Conservation (phyloP, 1,284 basidiomycete genomes). For the Tilletia indica region DNA sequence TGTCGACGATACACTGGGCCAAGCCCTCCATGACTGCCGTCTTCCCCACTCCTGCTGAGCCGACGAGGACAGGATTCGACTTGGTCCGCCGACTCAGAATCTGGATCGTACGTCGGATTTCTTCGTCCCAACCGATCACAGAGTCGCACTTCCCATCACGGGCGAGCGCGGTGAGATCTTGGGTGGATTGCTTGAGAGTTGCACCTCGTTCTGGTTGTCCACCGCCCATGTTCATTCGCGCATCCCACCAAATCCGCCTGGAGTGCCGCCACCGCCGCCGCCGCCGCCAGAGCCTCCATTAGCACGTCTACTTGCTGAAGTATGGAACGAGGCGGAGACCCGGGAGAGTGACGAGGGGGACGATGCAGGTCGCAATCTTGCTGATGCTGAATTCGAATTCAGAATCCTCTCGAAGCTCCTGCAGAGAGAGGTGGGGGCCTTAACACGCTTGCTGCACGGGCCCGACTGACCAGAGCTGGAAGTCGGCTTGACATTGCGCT, state of each 20-base stretch:
- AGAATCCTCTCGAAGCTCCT: too few species aligned
- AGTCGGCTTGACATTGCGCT: too few species aligned
- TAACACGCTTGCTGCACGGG: too few species aligned
- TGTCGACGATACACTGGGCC: slow-evolving; percentile 80
- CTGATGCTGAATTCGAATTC: too few species aligned
- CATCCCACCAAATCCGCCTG: slow-evolving; percentile 31
- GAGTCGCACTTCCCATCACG: slow-evolving; percentile 39
- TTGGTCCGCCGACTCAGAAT: slow-evolving; percentile 58
- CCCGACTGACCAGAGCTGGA: too few species aligned
- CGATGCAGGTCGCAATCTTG: too few species aligned
- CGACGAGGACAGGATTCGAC: slow-evolving; percentile 73
- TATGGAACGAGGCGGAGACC: slow-evolving; percentile 17
- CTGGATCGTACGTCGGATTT: slow-evolving; percentile 85
- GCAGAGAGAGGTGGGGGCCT: too few species aligned
- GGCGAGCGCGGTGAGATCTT: slow-evolving; percentile 37
- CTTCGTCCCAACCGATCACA: slow-evolving; percentile 63
- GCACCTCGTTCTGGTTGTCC: slow-evolving; percentile 28
- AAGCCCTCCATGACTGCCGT: slow-evolving; percentile 86
- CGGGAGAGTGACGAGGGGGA: neutral
- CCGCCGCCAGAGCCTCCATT: neutral
- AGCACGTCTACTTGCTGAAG: slow-evolving; percentile 1
- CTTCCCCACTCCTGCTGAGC: slow-evolving; percentile 55
- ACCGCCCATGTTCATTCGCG: slow-evolving; percentile 29
- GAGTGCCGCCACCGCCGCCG: slow-evolving; percentile 20
- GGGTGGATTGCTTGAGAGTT: slow-evolving; percentile 34